Conservation (phyloP, 2,329 filamentous ascomycete genomes). For the Xylariaceae sp. region DNA sequence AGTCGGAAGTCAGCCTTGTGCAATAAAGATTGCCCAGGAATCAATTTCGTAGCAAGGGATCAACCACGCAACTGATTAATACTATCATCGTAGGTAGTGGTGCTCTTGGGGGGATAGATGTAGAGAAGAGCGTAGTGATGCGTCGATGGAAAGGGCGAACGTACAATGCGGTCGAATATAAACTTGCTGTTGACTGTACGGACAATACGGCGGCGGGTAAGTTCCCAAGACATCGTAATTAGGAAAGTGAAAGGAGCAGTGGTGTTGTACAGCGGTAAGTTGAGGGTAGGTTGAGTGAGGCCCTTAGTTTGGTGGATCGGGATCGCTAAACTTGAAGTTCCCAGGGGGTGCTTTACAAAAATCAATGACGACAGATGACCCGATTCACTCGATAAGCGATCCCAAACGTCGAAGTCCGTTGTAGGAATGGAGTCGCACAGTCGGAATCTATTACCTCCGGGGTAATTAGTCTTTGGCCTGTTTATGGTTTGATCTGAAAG, state of each 20-base stretch:
- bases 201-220: conserved; percentile 65
- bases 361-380: conserved; percentile 28
- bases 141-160: conserved; percentile 45
- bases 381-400: conserved; percentile 6
- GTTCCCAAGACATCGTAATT: conserved; percentile 63
- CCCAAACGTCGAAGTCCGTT: not conserved
- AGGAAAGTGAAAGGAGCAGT: not conserved
- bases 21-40: not conserved
- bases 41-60: not conserved
- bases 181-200: conserved; percentile 74
- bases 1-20: conserved; percentile 6
- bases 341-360: not conserved
- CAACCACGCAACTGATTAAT: not conserved
- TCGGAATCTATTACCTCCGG: conserved; percentile 2
- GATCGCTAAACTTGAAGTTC: conserved; percentile 9
- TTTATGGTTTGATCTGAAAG: not conserved
- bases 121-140: not conserved
- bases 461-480: not conserved
- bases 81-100: not conserved
- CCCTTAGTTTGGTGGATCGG: conserved; percentile 17
- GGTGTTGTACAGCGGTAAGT: no score
- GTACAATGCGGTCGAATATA: conserved; percentile 75
- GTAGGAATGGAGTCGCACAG: conserved; percentile 15
- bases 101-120: no score
- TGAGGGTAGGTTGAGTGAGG: conserved; percentile 4